A percentile compares a stretch with the other conserved stretches of the same genome.
phyloP scores from a whole-genome alignment of 768 basidiomycete genomes.

The Hygrophorus pudorinus region DNA sequence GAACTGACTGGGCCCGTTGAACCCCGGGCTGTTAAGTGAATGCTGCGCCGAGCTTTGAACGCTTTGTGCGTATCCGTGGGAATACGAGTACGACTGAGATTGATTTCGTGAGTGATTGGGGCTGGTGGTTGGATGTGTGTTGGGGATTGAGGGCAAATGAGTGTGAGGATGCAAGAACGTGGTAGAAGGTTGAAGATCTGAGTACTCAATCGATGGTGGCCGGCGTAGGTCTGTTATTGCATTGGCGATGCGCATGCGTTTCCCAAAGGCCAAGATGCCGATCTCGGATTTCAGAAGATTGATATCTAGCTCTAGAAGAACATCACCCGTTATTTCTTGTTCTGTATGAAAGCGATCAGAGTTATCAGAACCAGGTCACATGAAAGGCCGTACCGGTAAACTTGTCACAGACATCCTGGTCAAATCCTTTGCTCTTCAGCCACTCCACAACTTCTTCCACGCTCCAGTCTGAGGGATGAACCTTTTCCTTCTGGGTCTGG shows the following conservation, averaged over 20 bases:
- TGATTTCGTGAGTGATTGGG: conserved; percentile 27
- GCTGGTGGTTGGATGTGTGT: not conserved
- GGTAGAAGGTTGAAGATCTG: conserved; percentile 28
- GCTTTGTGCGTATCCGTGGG: conserved; percentile 21
- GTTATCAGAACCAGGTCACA: not conserved
- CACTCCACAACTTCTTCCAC: conserved; percentile 88
- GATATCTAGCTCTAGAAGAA: conserved; percentile 88
- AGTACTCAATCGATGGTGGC: conserved; percentile 53
- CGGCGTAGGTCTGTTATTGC: conserved; percentile 83
- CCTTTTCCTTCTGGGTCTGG: conserved; percentile 24
- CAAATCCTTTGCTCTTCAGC: conserved; percentile 79
- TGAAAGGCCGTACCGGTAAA: conserved; percentile 61
- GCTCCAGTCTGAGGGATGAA: conserved; percentile 65
- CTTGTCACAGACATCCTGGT: conserved; percentile 69
- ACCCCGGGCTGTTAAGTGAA: conserved; percentile 30
- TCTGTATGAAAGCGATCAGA: conserved; percentile 36
- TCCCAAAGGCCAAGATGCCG: conserved; percentile 89
- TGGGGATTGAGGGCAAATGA: conserved; percentile 19
- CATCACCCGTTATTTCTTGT: conserved; percentile 98
- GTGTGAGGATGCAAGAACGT: conserved; percentile 18
- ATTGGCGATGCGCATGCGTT: conserved; percentile 86
- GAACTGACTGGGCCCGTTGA: conserved; percentile 7
- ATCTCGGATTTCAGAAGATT: conserved; percentile 89
- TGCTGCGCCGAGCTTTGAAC: conserved; percentile 29
- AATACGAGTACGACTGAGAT: conserved; percentile 21